These are phyloP conservation scores for Lasiodiplodia sp. DNA, from an alignment of 2,329 filamentous ascomycete species.

Conservation along the genomic window DNA sequence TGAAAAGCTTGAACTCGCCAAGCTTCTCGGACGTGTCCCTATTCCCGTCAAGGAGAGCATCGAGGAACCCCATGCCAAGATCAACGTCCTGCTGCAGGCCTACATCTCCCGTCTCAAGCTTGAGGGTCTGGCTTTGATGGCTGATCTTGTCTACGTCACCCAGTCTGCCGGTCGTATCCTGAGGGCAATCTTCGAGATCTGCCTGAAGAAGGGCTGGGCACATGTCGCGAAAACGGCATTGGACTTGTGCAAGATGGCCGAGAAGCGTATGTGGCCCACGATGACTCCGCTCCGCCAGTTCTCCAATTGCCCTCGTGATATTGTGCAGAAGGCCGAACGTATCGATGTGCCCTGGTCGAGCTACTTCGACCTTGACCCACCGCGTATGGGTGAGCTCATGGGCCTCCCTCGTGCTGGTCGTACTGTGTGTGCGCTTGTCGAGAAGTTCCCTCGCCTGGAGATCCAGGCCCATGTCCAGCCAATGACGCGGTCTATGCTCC, in stretches of 20 bases:
- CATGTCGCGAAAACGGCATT: constrained; percentile 90
- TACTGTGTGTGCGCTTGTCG: constrained; percentile 82
- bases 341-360: constrained; percentile 93
- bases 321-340: constrained; percentile 89
- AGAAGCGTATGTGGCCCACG: constrained; percentile 99
- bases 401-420: constrained; percentile 89
- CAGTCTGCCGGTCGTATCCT: constrained; percentile 97
- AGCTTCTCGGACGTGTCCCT: constrained; percentile 86
- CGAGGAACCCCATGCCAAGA: constrained; percentile 96
- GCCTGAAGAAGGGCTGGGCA: constrained; percentile 96
- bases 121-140: constrained; percentile 94
- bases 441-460: constrained; percentile 92
- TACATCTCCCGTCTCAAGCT: constrained; percentile 95
- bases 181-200: constrained; percentile 94
- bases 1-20: constrained; percentile 94
- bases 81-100: constrained; percentile 95
- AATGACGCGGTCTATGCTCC: constrained; percentile 90
- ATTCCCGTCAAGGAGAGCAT: constrained; percentile 98
- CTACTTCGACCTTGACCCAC: constrained; percentile 96
- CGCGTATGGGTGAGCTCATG: constrained; percentile 92
- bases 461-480: constrained; percentile 94
- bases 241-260: constrained; percentile 97
- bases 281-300: constrained; percentile 97
- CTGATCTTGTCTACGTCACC: constrained; percentile 97
- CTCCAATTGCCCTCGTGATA: constrained; percentile 78